Conservation (phyloP, 768 basidiomycete species). For the Phallus indusiatus region DNA sequence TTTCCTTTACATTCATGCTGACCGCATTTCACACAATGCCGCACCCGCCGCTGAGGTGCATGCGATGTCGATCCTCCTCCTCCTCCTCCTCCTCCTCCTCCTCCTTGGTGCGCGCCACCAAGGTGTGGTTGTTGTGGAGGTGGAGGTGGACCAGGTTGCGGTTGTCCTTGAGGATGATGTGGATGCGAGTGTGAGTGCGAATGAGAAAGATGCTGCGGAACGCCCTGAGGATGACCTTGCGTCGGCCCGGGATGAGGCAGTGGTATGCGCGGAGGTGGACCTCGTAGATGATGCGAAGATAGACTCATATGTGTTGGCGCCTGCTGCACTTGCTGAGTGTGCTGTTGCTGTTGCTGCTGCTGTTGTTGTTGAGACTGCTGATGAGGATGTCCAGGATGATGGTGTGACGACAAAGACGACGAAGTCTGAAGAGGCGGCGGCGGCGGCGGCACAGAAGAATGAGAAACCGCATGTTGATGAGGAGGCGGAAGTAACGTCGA, state of each 20-base stretch:
- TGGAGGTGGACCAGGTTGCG: constrained; percentile 13
- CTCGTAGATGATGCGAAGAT: constrained; percentile 10
- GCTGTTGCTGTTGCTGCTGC: constrained; percentile 10
- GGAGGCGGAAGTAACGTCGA: background rate
- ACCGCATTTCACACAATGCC: constrained; percentile 80
- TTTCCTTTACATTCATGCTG: constrained; percentile 77
- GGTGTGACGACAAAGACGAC: background rate
- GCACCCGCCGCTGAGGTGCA: constrained; percentile 47
- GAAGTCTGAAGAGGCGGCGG: background rate
- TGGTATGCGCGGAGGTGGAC: constrained; percentile 20
- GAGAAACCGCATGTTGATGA: background rate
- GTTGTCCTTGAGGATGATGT: constrained; percentile 20
- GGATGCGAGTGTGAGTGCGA: constrained; percentile 28
- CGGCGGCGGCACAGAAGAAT: background rate
- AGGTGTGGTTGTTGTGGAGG: constrained; percentile 15
- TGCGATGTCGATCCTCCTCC: constrained; percentile 23
- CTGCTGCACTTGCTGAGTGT: constrained; percentile 6
- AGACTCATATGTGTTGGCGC: constrained; percentile 13
- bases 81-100: too few species aligned
- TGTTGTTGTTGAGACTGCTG: constrained; percentile 6
- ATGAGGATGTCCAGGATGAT: background rate
- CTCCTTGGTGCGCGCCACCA: constrained; percentile 11
- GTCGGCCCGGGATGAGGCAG: constrained; percentile 13
- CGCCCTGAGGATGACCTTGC: constrained; percentile 12
- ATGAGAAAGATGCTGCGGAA: constrained; percentile 25